Percentiles rank a stretch among this genome's conserved stretches.
Evolutionary conservation across 2,329 filamentous ascomycete genomes (phyloP).

Genomic region (Tricladium varicosporioides): DNA sequence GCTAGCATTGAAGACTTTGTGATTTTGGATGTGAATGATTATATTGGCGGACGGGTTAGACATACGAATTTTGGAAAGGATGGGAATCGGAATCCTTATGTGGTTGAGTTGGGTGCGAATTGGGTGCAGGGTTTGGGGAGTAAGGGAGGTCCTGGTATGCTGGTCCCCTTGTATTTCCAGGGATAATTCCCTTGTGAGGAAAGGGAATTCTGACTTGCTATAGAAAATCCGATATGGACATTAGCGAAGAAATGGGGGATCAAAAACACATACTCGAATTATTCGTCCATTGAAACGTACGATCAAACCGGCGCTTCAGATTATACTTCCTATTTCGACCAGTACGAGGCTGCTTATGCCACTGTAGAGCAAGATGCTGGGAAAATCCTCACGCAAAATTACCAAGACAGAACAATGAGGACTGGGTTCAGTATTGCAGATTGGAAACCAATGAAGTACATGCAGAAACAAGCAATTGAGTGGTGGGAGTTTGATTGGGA

Average conservation of each 20-base stretch:
- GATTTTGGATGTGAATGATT: slow-evolving; percentile 61
- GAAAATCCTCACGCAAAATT: slow-evolving; percentile 53
- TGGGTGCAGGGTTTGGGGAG: slow-evolving; percentile 51
- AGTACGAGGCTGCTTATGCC: slow-evolving; percentile 47
- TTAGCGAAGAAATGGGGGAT: slow-evolving; percentile 58
- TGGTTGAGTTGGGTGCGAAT: slow-evolving; percentile 65
- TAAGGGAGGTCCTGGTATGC: slow-evolving; percentile 33
- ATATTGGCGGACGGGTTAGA: slow-evolving; percentile 61
- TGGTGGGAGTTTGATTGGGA: slow-evolving; percentile 63
- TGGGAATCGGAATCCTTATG: slow-evolving; percentile 42
- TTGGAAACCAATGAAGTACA: slow-evolving; percentile 59
- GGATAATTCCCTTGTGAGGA: too few relatives aligned
- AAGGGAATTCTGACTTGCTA: too few relatives aligned
- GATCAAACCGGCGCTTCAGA: slow-evolving; percentile 54
- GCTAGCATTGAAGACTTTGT: slow-evolving; percentile 61
- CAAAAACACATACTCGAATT: slow-evolving; percentile 56
- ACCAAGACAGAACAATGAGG: slow-evolving; percentile 60
- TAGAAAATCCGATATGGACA: slow-evolving; percentile 62
- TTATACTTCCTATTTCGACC: slow-evolving; percentile 48
- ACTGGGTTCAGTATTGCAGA: slow-evolving; percentile 57
- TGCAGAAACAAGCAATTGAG: slow-evolving; percentile 57
- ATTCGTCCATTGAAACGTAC: slow-evolving; percentile 56
- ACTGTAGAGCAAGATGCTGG: slow-evolving; percentile 52
- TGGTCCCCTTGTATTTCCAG: too few relatives aligned
- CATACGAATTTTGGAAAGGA: slow-evolving; percentile 43